phyloP scores from a whole-genome alignment of 169 alveolate species.

The Plasmodium vivax region DNA sequence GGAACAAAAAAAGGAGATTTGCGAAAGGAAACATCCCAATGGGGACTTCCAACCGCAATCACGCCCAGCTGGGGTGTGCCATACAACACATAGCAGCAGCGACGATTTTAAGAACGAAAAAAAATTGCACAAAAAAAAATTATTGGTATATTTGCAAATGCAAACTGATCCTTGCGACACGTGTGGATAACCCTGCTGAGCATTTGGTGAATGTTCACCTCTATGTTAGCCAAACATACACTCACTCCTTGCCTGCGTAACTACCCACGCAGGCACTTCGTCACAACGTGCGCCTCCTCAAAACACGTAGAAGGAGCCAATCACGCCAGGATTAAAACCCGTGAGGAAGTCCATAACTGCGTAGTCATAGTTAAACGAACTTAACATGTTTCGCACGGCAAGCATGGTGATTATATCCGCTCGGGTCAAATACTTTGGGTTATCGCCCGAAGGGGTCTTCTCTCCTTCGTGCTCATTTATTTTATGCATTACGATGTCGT shows the following conservation, averaged over 20 bases:
- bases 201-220: background rate
- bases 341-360: background rate
- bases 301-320: background rate
- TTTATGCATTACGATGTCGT: background rate
- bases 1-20: background rate
- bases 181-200: too few species aligned
- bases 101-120: background rate
- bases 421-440: background rate
- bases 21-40: background rate
- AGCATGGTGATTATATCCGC: background rate
- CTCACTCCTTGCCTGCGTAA: background rate
- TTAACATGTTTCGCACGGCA: background rate
- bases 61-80: background rate
- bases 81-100: background rate
- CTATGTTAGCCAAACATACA: background rate
- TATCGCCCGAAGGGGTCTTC: background rate
- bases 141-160: background rate
- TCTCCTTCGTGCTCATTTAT: background rate
- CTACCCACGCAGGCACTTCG: background rate
- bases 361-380: conserved; percentile 6
- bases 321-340: background rate
- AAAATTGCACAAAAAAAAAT: background rate
- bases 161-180: too few species aligned
- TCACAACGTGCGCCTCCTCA: background rate
- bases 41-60: background rate